Evolutionary conservation across 2,329 filamentous ascomycete genomes (phyloP), one percentile per base, ranked within the genome.

Genomic region (Davidsoniella eucalypti): DNA sequence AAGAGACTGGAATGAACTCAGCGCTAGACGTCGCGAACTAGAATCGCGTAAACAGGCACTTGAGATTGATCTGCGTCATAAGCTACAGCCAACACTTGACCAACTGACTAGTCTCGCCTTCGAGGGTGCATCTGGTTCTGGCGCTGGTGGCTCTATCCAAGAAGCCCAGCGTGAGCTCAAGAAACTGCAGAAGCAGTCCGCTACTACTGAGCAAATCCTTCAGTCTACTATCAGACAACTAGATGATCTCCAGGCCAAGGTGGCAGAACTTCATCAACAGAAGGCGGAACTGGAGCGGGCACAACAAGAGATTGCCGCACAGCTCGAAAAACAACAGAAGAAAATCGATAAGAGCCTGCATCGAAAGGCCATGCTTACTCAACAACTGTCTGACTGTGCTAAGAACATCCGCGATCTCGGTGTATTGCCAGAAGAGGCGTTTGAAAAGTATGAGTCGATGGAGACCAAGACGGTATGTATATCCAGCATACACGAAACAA

Each of bases 391-490:
- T 2, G 87, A 94, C 59, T 86, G 84, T 55, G 81, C 81, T 54
- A 83, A 87, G 60, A 90, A 88, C 55, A 96, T 98, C 58, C 82
- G 90, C 44, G 87, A 94, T 57, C 72, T 98, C 5, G 92, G 92
- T 57, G 88, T 94, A 16, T 72, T 98, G 14, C 90, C 92, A 0
- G 88, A 96, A 55, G 88, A 95, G 59, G 87, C 90, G 0, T 92
- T 94, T 61, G 84, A 84, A 56, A 92, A 88, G 60, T 98, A 94
- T 62, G 80, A 85, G 60, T 82, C 82, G 57, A 83, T 87, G 63
- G 82, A 87, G 57, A 79, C 82, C 23, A 85, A 88, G 55, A 77
- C 73, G 47, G 84, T 90, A 66, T 66, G 75, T 41, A 17, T 26
- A 37, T 39, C 7, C 21, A 16, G 9, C 23, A 23, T 41, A 29